phyloP scores from a whole-genome alignment of 257 asterid species.

The Lycium barbarum region DNA sequence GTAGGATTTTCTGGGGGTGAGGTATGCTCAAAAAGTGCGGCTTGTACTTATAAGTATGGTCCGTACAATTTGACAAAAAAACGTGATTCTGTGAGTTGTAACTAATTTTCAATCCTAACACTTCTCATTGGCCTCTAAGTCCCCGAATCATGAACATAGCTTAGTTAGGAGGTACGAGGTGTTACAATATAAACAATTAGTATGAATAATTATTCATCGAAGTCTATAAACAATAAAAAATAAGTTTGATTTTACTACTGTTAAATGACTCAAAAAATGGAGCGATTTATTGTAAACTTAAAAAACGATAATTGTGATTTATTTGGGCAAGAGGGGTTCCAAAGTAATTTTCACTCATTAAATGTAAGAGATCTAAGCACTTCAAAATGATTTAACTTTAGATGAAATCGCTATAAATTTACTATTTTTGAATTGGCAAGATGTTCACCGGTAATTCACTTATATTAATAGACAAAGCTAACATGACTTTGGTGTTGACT shows the following conservation, averaged over 20 bases:
- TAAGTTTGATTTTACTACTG: background rate
- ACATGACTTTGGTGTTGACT: background rate
- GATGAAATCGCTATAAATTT: background rate
- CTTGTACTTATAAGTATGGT: too few relatives aligned
- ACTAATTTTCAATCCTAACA: too few relatives aligned
- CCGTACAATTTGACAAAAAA: too few relatives aligned
- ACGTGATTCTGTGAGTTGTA: too few relatives aligned
- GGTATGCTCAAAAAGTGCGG: too few relatives aligned
- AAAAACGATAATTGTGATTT: background rate
- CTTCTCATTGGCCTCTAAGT: too few relatives aligned
- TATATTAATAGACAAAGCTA: background rate
- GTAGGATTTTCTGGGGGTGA: too few relatives aligned
- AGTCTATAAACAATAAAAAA: too few relatives aligned
- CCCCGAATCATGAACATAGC: too few relatives aligned
- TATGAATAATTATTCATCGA: too few relatives aligned
- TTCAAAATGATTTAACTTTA: background rate
- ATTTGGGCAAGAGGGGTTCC: background rate
- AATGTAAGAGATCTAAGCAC: background rate
- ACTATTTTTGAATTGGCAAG: background rate
- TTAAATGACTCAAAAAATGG: background rate
- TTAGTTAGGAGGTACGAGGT: too few relatives aligned
- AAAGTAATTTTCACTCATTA: background rate
- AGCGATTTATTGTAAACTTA: background rate
- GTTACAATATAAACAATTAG: too few relatives aligned
- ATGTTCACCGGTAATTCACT: background rate